Base-by-base conservation (phyloP, 192 early-diverging fungal genomes). In the Coemansia pectinata region DNA sequence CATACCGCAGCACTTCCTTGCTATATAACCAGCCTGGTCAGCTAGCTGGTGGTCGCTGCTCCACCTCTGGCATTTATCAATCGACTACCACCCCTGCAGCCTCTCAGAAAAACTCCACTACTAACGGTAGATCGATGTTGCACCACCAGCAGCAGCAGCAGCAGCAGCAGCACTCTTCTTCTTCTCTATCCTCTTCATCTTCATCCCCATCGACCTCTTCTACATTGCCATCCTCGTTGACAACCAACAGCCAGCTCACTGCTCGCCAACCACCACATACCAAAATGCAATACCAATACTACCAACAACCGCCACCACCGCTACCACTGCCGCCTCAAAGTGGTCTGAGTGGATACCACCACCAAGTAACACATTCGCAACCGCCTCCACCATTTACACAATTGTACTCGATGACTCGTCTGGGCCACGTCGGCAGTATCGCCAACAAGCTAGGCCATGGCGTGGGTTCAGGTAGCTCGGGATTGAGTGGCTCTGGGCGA, bases 231-330 rank as follows among this genome's bases (percentile, higher is more conserved):
- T 61, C 34, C 9, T 61, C 59, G 5, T 8, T 23, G 15, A 25
- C 59, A 21, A 15, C 59, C 36, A 61, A 61, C n/a, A 23, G 36
- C 10, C 59, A 61, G 7, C 36, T 40, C 21, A 4, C 59, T 38
- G 21, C 36, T 21, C 59, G 59, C 14, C 59, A 61, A 19, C 34
- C n/a, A 39, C 59, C 59, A 21, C 34, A 33, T 12, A 39, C 59
- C n/a, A 61, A 61, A 61, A 61, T 61, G 59, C 59, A 40, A 23
- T 61, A 61, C 21, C 59, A 36, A 2, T 61, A 61, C 59, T 61
- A 61, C 10, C 17, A 40, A 3, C 59, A 61, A 9, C 55, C 55
- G 23, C 55, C 29, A 17, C 19, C 57, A 12, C 57, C 33, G 15
- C 27, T 12, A 27, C 27, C 27, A 27, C 27, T 27, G 27, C 55